Evolutionary conservation across 2,329 filamentous ascomycete species (phyloP).

Genomic region (Aspergillus ustus): DNA sequence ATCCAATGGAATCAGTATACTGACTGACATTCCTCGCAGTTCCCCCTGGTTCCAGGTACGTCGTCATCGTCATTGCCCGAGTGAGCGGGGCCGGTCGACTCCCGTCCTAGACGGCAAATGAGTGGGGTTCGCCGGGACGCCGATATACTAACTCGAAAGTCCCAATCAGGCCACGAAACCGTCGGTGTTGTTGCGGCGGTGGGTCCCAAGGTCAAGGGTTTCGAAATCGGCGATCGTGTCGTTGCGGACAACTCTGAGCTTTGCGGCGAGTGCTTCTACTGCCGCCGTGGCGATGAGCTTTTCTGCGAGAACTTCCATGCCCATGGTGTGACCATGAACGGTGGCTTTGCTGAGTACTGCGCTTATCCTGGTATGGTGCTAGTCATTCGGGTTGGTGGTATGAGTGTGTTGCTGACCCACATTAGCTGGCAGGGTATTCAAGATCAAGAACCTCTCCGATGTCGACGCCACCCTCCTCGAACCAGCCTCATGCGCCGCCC

Average conservation of each 20-base stretch:
- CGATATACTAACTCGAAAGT: slow-evolving; percentile 1
- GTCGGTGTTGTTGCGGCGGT: slow-evolving; percentile 67
- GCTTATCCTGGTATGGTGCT: slow-evolving; percentile 49
- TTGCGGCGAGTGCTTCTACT: slow-evolving; percentile 75
- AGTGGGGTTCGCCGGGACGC: background rate
- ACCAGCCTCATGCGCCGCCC: slow-evolving; percentile 72
- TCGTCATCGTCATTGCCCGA: slow-evolving; percentile 14
- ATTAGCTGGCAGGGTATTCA: slow-evolving; percentile 63
- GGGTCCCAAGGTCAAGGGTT: slow-evolving; percentile 63
- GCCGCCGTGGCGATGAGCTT: slow-evolving; percentile 68
- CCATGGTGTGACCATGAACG: slow-evolving; percentile 64
- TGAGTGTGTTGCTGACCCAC: slow-evolving; percentile 16
- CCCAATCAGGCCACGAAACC: slow-evolving; percentile 63
- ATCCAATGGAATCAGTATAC: background rate
- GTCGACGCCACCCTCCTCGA: slow-evolving; percentile 73
- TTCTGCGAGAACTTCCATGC: slow-evolving; percentile 72
- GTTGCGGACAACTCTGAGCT: slow-evolving; percentile 62
- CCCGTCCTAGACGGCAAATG: background rate
- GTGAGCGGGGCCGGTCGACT: background rate
- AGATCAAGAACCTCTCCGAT: slow-evolving; percentile 68
- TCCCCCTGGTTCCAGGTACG: slow-evolving; percentile 63
- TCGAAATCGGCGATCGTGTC: slow-evolving; percentile 67
- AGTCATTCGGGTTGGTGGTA: background rate
- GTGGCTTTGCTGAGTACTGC: slow-evolving; percentile 74
- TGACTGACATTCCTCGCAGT: slow-evolving; percentile 42